Evolutionary conservation across 1,284 basidiomycete species (phyloP).

Genomic region (Boletellus deceptivus): DNA sequence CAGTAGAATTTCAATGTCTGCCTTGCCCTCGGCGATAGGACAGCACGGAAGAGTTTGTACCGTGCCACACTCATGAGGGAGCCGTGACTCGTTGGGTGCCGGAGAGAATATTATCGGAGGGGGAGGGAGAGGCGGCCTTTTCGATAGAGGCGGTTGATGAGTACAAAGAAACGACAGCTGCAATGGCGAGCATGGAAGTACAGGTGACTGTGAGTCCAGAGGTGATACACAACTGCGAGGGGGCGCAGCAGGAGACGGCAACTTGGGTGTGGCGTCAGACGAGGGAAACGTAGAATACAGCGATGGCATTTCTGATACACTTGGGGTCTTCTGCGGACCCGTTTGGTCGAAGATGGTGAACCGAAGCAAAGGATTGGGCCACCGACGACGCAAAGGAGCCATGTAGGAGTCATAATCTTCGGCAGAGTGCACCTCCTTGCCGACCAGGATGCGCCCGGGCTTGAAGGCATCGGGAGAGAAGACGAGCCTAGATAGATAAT

Average conservation of each 20-base stretch:
- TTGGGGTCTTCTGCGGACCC: slow-evolving; percentile 38
- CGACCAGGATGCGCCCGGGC: slow-evolving; percentile 56
- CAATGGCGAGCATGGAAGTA: background rate
- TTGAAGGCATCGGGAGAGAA: slow-evolving; percentile 57
- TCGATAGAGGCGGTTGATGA: background rate
- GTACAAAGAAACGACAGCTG: background rate
- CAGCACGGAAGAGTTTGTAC: slow-evolving; percentile 40
- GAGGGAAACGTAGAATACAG: slow-evolving; percentile 2
- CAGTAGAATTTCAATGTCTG: slow-evolving; percentile 54
- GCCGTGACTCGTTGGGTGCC: slow-evolving; percentile 1
- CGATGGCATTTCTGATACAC: slow-evolving; percentile 5
- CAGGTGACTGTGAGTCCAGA: background rate
- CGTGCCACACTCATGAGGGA: background rate
- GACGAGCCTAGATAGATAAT: slow-evolving; percentile 61
- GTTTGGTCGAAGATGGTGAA: slow-evolving; percentile 58
- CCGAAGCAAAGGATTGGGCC: slow-evolving; percentile 57
- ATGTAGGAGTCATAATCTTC: slow-evolving; percentile 57
- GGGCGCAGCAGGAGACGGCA: slow-evolving; percentile 6
- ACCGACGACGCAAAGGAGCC: slow-evolving; percentile 48
- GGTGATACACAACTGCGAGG: slow-evolving; percentile 1
- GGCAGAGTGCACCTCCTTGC: slow-evolving; percentile 53
- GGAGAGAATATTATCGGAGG: slow-evolving; percentile 36
- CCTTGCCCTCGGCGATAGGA: slow-evolving; percentile 49
- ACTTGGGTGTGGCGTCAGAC: background rate
- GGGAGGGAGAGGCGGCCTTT: slow-evolving; percentile 4